phyloP scores from a whole-genome alignment of 192 early-diverging fungal species.

The Dissophora globulifera region DNA sequence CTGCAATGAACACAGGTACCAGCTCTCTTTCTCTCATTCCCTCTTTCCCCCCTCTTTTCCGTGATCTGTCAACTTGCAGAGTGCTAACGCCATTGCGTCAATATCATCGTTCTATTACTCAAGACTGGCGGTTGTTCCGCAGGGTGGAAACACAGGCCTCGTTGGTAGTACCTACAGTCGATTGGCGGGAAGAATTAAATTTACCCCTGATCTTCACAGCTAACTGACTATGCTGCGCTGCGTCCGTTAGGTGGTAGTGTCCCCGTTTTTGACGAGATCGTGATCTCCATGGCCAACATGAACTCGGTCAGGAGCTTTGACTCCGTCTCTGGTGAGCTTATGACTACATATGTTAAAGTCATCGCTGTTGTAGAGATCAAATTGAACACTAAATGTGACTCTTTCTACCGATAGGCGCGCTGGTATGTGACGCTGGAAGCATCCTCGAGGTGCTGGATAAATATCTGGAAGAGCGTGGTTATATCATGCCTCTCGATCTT shows the following conservation, averaged over 20 bases:
- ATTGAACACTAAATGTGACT: neutral
- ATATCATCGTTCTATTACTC: too few relatives aligned
- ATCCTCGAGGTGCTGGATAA: constrained; percentile 91
- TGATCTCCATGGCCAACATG: constrained; percentile 84
- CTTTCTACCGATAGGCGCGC: constrained; percentile 64
- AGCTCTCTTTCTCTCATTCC: too few relatives aligned
- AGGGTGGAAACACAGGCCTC: constrained; percentile 98
- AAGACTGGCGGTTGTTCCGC: constrained; percentile 91
- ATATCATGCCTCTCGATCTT: constrained; percentile 94
- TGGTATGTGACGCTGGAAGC: constrained; percentile 94
- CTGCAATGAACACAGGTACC: constrained; percentile 80
- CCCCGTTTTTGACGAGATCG: constrained; percentile 95
- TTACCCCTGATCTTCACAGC: too few relatives aligned
- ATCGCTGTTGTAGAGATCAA: too few relatives aligned
- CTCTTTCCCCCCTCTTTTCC: too few relatives aligned
- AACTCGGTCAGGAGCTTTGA: constrained; percentile 82
- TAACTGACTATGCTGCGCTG: neutral
- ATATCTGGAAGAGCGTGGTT: constrained; percentile 84
- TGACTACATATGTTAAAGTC: too few relatives aligned
- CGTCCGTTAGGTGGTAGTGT: constrained; percentile 77
- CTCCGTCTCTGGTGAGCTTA: constrained; percentile 58
- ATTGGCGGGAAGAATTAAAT: too few relatives aligned
- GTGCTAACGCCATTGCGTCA: too few relatives aligned
- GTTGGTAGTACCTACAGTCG: too few relatives aligned
- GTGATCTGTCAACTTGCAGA: too few relatives aligned